phyloP scores from a whole-genome alignment of 225 moss, liverwort and hornwort species.

The Anthoceros angustus region DNA sequence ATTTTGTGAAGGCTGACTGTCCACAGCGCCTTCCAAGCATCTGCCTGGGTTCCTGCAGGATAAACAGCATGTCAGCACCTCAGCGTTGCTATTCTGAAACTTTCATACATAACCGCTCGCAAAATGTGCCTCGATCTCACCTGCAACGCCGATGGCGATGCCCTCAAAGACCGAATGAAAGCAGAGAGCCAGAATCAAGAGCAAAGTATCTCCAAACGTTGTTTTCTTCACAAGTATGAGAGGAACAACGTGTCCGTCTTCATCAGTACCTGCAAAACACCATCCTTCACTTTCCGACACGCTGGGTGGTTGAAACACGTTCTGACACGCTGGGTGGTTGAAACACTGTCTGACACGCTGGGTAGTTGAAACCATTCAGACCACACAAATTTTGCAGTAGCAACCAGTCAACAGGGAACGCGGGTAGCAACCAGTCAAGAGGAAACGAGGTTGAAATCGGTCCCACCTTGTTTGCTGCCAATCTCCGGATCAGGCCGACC shows the following conservation, averaged over 20 bases:
- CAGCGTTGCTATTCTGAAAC: not conserved
- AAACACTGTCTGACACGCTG: too few species aligned
- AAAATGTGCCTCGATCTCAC: constrained; percentile 8
- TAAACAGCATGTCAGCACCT: not conserved
- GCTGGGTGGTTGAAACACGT: too few species aligned
- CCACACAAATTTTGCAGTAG: too few species aligned
- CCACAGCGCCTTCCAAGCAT: constrained; percentile 67
- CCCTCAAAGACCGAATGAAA: constrained; percentile 93
- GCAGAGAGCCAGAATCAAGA: constrained; percentile 64
- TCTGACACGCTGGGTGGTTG: too few species aligned
- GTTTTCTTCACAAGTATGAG: constrained; percentile 25
- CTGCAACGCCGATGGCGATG: constrained; percentile 71
- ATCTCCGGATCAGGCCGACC: constrained; percentile 22
- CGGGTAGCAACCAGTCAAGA: too few species aligned
- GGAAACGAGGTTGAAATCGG: not conserved
- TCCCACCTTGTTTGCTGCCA: constrained; percentile 6
- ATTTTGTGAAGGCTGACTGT: constrained; percentile 76
- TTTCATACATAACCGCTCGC: not conserved
- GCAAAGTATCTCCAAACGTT: constrained; percentile 44
- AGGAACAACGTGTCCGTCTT: constrained; percentile 10
- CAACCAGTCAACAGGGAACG: too few species aligned
- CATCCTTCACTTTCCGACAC: not conserved
- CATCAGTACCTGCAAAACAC: not conserved
- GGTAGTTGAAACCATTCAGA: too few species aligned
- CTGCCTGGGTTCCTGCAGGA: constrained; percentile 22